Evolutionary conservation across 2,329 filamentous ascomycete genomes (phyloP), one percentile per base, ranked within the genome.

Genomic region (Bimuria novae-zelandiae): DNA sequence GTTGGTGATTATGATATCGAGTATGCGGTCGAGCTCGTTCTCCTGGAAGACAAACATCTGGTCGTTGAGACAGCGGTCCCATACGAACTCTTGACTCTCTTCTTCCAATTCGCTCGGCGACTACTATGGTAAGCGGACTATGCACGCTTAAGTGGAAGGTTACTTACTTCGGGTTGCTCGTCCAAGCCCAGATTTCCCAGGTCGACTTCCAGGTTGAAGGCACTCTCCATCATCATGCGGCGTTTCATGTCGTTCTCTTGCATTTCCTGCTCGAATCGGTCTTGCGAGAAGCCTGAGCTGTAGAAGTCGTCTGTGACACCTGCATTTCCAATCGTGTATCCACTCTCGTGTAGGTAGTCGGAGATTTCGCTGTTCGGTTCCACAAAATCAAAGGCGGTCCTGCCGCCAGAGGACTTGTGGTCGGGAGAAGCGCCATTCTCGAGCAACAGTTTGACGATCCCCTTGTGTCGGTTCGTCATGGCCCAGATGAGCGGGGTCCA

Each of bases 1-100:
- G 67, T 94, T 93, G 56, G 93, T 97, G 69, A 99, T 96, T 70
- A 97, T 87, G 50, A 97, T 94, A 70, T 96, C 89, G 61, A 99
- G 82, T 66, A 99, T 97, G 53, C 88, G 87, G 53, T 93, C 89
- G 46, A 99, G 82, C 69, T 99, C 93, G 70, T 85, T 88, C 63
- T 97, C 93, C 73, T 99, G 94, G 72, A 99, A 99, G 32, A 99
- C 94, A 71, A 99, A 99, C 94, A 99, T 99, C 73, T 99, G 94
- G 71, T 99, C 94, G 70, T 97, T 91, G 43, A 96, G 80, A 74
- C 94, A 99, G 64, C 89, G 84, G 59, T 89, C 89, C 94, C 94
- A 99, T 55, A 97, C 89, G 67, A 99, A 99, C 59, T 97, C 94
- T 67, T 95, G 92, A 51, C 87, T 85, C 52, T 97, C 92, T 65